Evolutionary conservation across 768 basidiomycete species (phyloP), one percentile per base, ranked within the genome.

Genomic region (Lentinula aciculospora): DNA sequence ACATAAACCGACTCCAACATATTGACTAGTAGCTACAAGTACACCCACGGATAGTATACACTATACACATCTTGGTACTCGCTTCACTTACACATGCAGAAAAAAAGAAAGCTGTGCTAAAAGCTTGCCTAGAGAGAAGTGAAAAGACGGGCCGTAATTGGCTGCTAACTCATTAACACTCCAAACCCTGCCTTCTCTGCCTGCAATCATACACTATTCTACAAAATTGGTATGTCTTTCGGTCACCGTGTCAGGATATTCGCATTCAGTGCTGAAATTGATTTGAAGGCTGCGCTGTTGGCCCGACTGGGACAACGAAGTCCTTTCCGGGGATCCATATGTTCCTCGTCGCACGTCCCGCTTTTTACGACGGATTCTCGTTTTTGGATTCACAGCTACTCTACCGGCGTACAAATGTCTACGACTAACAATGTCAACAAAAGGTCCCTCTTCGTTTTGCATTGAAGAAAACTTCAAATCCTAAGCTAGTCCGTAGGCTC

Each of bases 401-500:
- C 10, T 3, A 19, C 25, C 7, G 45, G 19, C 45, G 10, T 5
- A 21, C 1, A 27, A 9, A 25, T 23, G 21, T 34, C 32, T 42
- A 42, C 40, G 1, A n/a, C n/a, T n/a, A n/a, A n/a, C n/a, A 49
- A 15, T 31, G 47, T 19, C n/a, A n/a, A 49, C 9, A 28, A 31
- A 29, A 49, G 29, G 47, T 49, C 2, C 31, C 9, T 5, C 12
- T 49, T 1, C 19, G 12, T 49, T 31, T 19, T 29, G 15, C 23
- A 28, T 12, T 49, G 4, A n/a, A n/a, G n/a, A n/a, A n/a, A n/a
- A n/a, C n/a, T n/a, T n/a, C 19, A 32, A 28, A 13, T 29, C 29
- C 28, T 32, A 7, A 32, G 12, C 17, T 8, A 12, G 8, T 17
- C 47, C 12, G 25, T 58, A 85, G 88, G 70, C 68, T 91, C 31